Evolutionary conservation across 73 alveolate genomes (phyloP), one percentile per base, ranked within the genome.

Genomic region (Paramecium primaurelia): DNA sequence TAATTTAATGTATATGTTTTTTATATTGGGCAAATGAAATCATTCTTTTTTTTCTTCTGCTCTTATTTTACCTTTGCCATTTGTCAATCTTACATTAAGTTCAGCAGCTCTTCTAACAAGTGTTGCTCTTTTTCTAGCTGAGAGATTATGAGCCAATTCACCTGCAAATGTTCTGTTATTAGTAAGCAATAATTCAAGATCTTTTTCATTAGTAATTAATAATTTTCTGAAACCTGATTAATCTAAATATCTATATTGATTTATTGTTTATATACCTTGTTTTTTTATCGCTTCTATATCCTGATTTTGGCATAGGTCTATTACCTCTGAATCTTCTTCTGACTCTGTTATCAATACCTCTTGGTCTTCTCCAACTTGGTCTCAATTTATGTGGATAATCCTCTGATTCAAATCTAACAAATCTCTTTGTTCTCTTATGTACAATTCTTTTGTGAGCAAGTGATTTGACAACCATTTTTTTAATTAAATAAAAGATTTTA

Each of bases 301-400:
- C 99, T 87, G 98, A 95, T 95, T 96, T 97, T 71, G 99, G 99
- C 95, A 93, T 73, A 77, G 95, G 97, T 93, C 95, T 93, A 93
- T 94, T 93, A 73, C 99, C 99, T 97, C 98, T 98, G 98, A 95
- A 98, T 94, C 98, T 96, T 92, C 99, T 97, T 95, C 99, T 97
- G 96, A 97, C 98, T 84, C 99, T 95, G 95, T 97, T 94, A 93
- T 98, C 99, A 54, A 98, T 98, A 96, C 99, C 99, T 91, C 97
- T 95, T 44, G 99, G 99, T 96, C 96, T 98, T 95, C 99, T 98
- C 99, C 99, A 98, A 68, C 97, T 92, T 37, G 95, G 92, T 96
- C 91, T 64, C 22, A 88, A 84, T 59, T 87, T 92, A 11, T 80
- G 91, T 38, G 91, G 86, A 83, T 71, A 89, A 49, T 89, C 94